Evolutionary conservation across 164 flowering plant species (phyloP).

Genomic region (Dillenia turbinata): DNA sequence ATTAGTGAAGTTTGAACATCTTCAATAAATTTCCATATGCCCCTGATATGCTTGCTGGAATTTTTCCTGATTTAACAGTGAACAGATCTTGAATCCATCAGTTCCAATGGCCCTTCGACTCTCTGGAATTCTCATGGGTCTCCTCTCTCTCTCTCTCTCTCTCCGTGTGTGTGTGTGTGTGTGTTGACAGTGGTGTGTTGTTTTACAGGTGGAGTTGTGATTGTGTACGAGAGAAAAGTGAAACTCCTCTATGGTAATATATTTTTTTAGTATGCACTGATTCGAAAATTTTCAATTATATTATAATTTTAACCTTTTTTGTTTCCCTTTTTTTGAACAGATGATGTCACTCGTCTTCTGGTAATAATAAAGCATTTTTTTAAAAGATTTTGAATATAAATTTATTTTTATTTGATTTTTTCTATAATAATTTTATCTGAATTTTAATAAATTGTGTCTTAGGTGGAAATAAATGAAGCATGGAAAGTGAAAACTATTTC

Average conservation of each 20-base stretch:
- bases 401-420: background rate
- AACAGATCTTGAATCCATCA: conserved; percentile 83
- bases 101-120: conserved; percentile 96
- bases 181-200: too few relatives aligned
- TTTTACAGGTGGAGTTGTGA: conserved; percentile 80
- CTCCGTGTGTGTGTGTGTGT: background rate
- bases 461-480: conserved; percentile 82
- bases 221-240: conserved; percentile 86
- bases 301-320: conserved; percentile 4
- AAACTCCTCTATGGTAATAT: conserved; percentile 73
- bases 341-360: conserved; percentile 77
- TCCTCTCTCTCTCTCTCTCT: background rate
- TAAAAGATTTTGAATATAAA: background rate
- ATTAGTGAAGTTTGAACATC: too few relatives aligned
- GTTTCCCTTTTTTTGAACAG: conserved; percentile 30
- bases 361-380: conserved; percentile 19
- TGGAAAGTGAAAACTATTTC: conserved; percentile 65
- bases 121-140: conserved; percentile 97
- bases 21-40: too few relatives aligned
- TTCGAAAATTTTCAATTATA: background rate
- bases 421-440: background rate
- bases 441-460: background rate
- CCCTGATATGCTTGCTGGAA: too few relatives aligned
- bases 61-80: conserved; percentile 35
- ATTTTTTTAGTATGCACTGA: background rate